A percentile compares a stretch with the other conserved stretches of the same genome.
Conservation (phyloP, 2,329 filamentous ascomycete genomes). For the Orbilia blumenaviensis region DNA sequence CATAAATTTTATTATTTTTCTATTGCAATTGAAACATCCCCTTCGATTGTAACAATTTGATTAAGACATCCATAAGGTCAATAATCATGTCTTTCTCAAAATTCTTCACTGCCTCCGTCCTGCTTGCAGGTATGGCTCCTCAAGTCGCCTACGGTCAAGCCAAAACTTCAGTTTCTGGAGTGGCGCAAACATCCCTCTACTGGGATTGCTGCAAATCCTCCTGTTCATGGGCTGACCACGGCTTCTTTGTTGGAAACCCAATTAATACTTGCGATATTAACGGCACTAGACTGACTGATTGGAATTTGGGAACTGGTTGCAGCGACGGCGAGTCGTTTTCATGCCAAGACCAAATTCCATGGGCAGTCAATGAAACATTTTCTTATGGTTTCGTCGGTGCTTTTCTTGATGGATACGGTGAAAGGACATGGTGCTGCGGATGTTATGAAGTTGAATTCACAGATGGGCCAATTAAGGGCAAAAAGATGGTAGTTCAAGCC, state of each 20-base stretch:
- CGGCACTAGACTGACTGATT: slow-evolving; percentile 34
- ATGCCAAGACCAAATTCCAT: slow-evolving; percentile 72
- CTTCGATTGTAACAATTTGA: not conserved
- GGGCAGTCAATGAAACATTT: slow-evolving; percentile 69
- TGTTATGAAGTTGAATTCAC: slow-evolving; percentile 72
- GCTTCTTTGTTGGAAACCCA: slow-evolving; percentile 49
- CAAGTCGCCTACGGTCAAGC: not conserved
- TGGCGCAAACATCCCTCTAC: slow-evolving; percentile 60
- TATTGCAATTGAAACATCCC: slow-evolving; percentile 17
- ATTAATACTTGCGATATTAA: slow-evolving; percentile 54
- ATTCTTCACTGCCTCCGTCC: not conserved
- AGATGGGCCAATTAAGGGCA: slow-evolving; percentile 64
- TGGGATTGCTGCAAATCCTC: slow-evolving; percentile 76
- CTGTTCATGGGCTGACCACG: slow-evolving; percentile 63
- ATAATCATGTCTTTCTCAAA: slow-evolving; percentile 25
- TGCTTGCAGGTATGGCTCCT: slow-evolving; percentile 12
- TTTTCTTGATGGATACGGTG: slow-evolving; percentile 66
- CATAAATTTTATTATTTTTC: slow-evolving; percentile 1
- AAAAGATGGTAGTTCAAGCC: slow-evolving; percentile 72
- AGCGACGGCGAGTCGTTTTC: slow-evolving; percentile 69
- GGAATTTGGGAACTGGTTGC: slow-evolving; percentile 63
- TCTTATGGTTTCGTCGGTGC: slow-evolving; percentile 77
- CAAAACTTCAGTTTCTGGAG: slow-evolving; percentile 52
- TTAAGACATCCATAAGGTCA: slow-evolving; percentile 2
- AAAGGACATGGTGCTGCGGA: slow-evolving; percentile 72